These are phyloP conservation scores for Fusarium aywerte DNA, from an alignment of 2,329 filamentous ascomycete species.

Conservation along the genomic window DNA sequence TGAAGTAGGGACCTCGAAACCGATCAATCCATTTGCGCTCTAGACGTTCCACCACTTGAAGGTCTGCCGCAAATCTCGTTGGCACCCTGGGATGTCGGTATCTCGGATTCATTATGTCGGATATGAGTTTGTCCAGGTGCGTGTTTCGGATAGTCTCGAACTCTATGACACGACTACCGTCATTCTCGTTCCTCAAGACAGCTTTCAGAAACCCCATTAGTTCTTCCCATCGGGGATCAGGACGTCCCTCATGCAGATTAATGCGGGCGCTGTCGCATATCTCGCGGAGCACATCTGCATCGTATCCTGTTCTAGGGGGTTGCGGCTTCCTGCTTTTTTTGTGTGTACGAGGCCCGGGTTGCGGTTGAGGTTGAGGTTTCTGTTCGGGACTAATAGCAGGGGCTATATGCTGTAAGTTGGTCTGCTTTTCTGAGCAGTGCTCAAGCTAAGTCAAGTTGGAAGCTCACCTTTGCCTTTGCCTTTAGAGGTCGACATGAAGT, in stretches of 20 bases:
- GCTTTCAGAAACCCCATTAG: conserved; percentile 55
- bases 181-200: conserved; percentile 53
- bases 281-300: conserved; percentile 45
- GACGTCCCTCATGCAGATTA: conserved; percentile 49
- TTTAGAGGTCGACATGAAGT: conserved; percentile 25
- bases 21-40: conserved; percentile 57
- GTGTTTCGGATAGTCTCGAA: conserved; percentile 54
- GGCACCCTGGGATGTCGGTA: conserved; percentile 45
- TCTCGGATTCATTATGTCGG: conserved; percentile 52
- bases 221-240: conserved; percentile 50
- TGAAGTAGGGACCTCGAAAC: conserved; percentile 58
- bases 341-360: conserved; percentile 3
- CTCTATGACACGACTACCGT: conserved; percentile 49
- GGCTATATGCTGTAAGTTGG: conserved; percentile 34
- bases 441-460: background rate
- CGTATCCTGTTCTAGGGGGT: conserved; percentile 17
- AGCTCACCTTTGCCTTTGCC: conserved; percentile 31
- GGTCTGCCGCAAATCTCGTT: conserved; percentile 50
- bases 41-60: conserved; percentile 53
- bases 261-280: conserved; percentile 57
- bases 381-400: conserved; percentile 22
- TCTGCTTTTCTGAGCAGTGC: background rate
- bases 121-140: conserved; percentile 58
- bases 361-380: background rate
- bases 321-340: background rate